These are phyloP conservation scores for Penicillium angulare DNA, from an alignment of 495 filamentous ascomycete species.

Conservation along the genomic window DNA sequence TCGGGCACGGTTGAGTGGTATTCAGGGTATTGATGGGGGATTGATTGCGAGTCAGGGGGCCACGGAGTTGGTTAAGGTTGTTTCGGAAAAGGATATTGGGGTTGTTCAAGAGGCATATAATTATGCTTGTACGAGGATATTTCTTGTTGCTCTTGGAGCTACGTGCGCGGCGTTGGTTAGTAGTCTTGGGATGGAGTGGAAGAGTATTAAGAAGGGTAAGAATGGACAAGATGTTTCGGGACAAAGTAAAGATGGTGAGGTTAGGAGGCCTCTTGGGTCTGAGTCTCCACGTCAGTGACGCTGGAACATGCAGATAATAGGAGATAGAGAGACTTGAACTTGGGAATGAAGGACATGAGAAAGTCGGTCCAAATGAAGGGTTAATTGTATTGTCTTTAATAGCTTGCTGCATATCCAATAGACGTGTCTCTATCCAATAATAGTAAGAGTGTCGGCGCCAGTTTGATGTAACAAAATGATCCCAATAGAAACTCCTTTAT, in stretches of 20 bases:
- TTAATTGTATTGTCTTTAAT: neutral
- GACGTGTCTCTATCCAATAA: neutral
- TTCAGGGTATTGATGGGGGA: neutral
- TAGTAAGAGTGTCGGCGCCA: neutral
- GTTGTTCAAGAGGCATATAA: neutral
- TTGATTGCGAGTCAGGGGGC: neutral
- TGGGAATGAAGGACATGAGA: too few species aligned
- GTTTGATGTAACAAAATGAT: too few species aligned
- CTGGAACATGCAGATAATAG: neutral
- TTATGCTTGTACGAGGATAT: neutral
- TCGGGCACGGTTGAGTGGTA: neutral
- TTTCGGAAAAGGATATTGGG: neutral
- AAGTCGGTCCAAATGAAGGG: too few species aligned
- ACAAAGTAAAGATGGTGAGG: too few species aligned
- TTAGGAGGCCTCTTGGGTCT: too few species aligned
- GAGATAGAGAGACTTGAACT: neutral
- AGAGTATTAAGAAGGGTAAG: constrained; percentile 5
- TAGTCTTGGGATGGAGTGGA: neutral
- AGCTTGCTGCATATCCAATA: neutral
- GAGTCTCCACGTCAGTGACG: too few species aligned
- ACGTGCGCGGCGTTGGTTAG: neutral
- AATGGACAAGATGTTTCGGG: constrained; percentile 4
- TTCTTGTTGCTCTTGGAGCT: neutral
- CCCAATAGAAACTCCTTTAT: too few species aligned
- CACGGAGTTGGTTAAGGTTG: neutral